Evolutionary conservation across 768 basidiomycete species (phyloP), one percentile per base, ranked within the genome.

Genomic region (Tephrocybe rancida): DNA sequence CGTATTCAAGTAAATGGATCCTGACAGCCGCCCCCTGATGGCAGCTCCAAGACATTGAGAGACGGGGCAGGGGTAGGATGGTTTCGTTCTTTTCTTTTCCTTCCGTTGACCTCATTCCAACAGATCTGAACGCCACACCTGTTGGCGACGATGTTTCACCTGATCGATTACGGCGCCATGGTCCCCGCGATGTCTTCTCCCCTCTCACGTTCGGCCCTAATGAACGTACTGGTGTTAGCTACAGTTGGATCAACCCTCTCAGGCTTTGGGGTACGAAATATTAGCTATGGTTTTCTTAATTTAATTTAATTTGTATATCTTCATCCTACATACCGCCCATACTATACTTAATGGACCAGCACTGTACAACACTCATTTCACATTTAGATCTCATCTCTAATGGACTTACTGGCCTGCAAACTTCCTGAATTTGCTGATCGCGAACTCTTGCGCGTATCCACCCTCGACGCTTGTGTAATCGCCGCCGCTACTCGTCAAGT

Each of bases 181-280:
- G 52, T n/a, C 35, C 56, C 6, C 39, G 43, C 6, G 56, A 62
- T 22, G 52, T 64, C n/a, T 57, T 61, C 11, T 61, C 59, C n/a
- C 64, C 63, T 21, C 30, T 52, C 9, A 44, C 56, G 7, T 43
- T 54, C 44, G 54, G 55, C 18, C 56, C 60, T 35, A 52, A 59
- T 25, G 53, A 47, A 25, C 13, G 10, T 25, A 35, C 21, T 5
- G 38, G 41, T 16, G 24, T 22, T 25, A 60, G 64, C 19, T 60
- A 67, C 51, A 60, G 64, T 8, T 71, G 66, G 70, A 56, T 70
- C 22, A 70, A 69, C 44, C 68, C 68, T 13, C 25, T 22, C 3
- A 63, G 66, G 2, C 57, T 65, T n/a, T 70, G 64, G 66, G 65
- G 62, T 30, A 30, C 29, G 13, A 13, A 30, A n/a, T n/a, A n/a